Evolutionary conservation across 2,329 filamentous ascomycete genomes (phyloP), one percentile per base, ranked within the genome.

Genomic region (Pseudophaeomoniella oleicola): DNA sequence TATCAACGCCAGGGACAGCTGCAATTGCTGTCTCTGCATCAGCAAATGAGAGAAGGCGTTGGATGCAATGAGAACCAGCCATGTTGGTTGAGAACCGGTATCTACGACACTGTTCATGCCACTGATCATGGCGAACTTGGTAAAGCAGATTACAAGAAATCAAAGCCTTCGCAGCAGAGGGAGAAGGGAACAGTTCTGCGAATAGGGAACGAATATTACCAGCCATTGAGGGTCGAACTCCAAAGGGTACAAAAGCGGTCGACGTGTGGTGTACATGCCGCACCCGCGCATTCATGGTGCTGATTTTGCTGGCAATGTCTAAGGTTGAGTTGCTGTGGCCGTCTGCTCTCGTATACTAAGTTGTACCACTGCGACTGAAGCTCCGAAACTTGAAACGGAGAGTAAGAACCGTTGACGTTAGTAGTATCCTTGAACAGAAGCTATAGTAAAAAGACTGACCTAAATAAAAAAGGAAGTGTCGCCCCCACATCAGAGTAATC

Each of bases 401-500:
- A 10, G 22, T 10, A 29, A 13, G 10, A 29, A 29, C 22, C n/a
- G n/a, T n/a, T n/a, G 22, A 22, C 15, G 55, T 60, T 53, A 60
- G 57, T 47, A 53, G 48, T 53, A 56, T 50, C 41, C 46, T 43
- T 38, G 38, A 41, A 44, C 15, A n/a, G 6, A 9, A 47, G 43
- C 43, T 13, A 36, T 41, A 40, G 14, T 41, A 32, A 40, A 40
- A 39, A 46, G 39, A 71, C 71, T 62, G 52, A 72, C 66, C 57
- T 62, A 43, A 57, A 56, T 59, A 63, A 62, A n/a, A 56, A 63
- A 57, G 57, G 56, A 52, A 43, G 42, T 63, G 72, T 78, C 79
- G 74, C 77, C 75, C 78, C 79, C 72, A 37, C 75, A 72, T 71
- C 78, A 80, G 79, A 84, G 75, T 86, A 78, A 87, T 85, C 81